Base-by-base conservation (phyloP, 352 stramenopile genomes). In the Phytopythium mirpurense region DNA sequence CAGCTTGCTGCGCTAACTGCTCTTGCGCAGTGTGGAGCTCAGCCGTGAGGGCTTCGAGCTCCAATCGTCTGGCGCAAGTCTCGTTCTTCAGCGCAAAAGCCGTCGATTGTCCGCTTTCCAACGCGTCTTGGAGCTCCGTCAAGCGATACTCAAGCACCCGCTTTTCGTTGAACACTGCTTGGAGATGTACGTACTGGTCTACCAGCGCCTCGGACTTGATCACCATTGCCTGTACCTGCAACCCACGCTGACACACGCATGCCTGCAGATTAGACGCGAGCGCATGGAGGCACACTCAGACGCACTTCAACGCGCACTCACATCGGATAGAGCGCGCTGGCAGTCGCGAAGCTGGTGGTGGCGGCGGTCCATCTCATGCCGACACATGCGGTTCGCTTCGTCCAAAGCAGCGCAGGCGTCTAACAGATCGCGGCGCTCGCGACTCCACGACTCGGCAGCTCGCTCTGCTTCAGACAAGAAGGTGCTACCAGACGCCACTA, bases 331-430 rank as follows among this genome's bases (percentile, higher is more conserved):
- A 23, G 62, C 41, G n/a, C 52, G 44, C 50, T 60, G 53, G 21
- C 35, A 65, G 11, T 66, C 53, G 32, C 49, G 43, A 37, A 70
- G 36, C 23, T 68, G 54, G 0, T 56, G 42, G 24, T 82, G 69
- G 29, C 69, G 53, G 36, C 71, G 70, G 5, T 65, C 48, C 61
- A 82, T 72, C 40, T 75, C 70, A 2, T 61, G 12, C 34, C 68
- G 60, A 19, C 70, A 83, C 31, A 72, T 34, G 18, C 26, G 38
- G 26, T 59, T 58, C 0, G 74, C 70, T 4, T 57, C 50, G 26
- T 83, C 56, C 21, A 86, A 45, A n/a, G 55, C 51, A 14, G 61
- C 27, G 37, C 61, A 68, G 2, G 74, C 59, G 3, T 54, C 55
- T 0, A 68, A 26, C 15, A 83, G 37, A 34, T 80, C 69, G 7